Evolutionary conservation across 139 green algal species (phyloP), one percentile per base, ranked within the genome.

Genomic region (Tetradesmus obliquus): DNA sequence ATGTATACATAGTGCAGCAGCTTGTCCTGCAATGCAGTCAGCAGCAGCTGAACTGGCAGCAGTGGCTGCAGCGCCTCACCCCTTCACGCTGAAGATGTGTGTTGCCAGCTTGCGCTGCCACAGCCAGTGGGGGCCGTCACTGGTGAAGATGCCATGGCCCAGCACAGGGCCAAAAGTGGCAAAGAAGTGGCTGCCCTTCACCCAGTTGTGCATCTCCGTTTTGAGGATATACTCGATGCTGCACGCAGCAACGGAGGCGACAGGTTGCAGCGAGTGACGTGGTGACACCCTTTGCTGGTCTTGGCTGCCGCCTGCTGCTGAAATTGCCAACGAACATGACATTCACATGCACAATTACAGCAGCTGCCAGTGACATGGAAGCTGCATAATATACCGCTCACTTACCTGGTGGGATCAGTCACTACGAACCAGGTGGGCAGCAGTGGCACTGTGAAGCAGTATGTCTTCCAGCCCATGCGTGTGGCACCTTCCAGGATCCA

Each of bases 91-190:
- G 90, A 92, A 92, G 17, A 92, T 86, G 90, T 89, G 76, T n/a
- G 84, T 80, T 17, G 90, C 90, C 66, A 92, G 71, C 84, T 92
- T 92, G 71, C 90, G 71, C 74, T 92, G 90, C 90, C 90, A 92
- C 7, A 71, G 45, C 90, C 90, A 92, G 62, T 69, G 45, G 1
- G 84, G 45, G 9, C 90, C 90, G 24, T 92, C 90, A 71, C 20
- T 32, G 0, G 69, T 84, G 32, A 92, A 92, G 55, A 92, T 92
- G 72, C 90, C 90, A 55, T 86, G 72, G 19, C 90, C 90, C 55
- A 92, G 83, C 2, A 92, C 20, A 5, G n/a, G 79, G 22, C 90
- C 90, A 57, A 92, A 71, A 17, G 81, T 86, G 3, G 66, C 66
- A 6, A 17, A 13, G 66, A 92, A 90, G 10, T 7, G 32, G 6